Percentiles rank a stretch among this genome's conserved stretches.
phyloP scores from a whole-genome alignment of 768 basidiomycete genomes.

The Lyophyllum atratum region DNA sequence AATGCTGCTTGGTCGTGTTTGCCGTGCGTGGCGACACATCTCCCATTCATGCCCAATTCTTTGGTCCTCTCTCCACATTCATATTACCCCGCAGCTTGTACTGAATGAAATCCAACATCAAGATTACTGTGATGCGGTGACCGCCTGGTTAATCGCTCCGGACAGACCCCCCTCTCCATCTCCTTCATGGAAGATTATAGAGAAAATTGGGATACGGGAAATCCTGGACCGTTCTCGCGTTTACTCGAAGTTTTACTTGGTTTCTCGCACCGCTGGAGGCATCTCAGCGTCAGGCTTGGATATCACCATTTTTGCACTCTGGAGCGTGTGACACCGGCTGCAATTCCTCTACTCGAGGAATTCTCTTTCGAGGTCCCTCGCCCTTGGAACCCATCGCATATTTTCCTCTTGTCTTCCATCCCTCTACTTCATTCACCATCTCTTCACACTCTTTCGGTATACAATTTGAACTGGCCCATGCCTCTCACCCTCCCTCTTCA shows the following conservation, averaged over 20 bases:
- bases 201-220: background rate
- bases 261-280: background rate
- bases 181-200: background rate
- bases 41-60: background rate
- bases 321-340: background rate
- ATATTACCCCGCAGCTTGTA: background rate
- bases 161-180: constrained; percentile 1
- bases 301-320: background rate
- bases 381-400: too few species aligned
- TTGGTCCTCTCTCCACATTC: background rate
- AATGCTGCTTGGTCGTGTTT: constrained; percentile 2
- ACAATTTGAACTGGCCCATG: too few species aligned
- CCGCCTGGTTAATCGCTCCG: constrained; percentile 6
- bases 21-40: background rate
- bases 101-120: background rate
- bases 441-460: too few species aligned
- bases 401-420: too few species aligned
- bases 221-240: background rate
- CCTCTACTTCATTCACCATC: too few species aligned
- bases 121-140: background rate
- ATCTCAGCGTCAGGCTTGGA: background rate
- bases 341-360: background rate
- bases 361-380: background rate
- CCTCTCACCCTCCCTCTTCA: too few species aligned
- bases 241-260: background rate